Percentiles rank a stretch among this genome's conserved stretches.
These are phyloP conservation scores for Acacia concinna DNA, from an alignment of 331 rosid species.

Conservation along the genomic window DNA sequence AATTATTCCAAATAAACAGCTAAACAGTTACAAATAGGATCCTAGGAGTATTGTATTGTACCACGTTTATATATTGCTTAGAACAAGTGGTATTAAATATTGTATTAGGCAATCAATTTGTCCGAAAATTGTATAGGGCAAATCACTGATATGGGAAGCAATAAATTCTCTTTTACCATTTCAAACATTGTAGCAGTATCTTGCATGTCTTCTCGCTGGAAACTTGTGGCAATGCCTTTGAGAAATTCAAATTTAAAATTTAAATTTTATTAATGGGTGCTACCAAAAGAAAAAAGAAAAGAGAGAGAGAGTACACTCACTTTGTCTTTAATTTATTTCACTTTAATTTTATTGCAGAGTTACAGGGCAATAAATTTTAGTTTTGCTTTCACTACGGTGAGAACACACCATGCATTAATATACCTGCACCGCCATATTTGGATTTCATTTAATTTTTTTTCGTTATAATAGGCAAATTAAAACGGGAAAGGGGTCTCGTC, in stretches of 20 bases:
- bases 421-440: neutral
- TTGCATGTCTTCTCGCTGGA: neutral
- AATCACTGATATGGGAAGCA: neutral
- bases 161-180: neutral
- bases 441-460: neutral
- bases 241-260: neutral
- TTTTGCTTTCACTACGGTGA: neutral
- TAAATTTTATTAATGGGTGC: neutral
- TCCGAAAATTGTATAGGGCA: too few relatives aligned
- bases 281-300: neutral
- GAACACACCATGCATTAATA: neutral
- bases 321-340: slow-evolving; percentile 6
- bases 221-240: neutral
- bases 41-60: too few relatives aligned
- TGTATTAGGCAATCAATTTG: too few relatives aligned
- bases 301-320: too few relatives aligned
- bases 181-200: neutral
- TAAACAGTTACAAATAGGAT: too few relatives aligned
- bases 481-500: too few relatives aligned
- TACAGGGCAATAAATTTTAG: neutral
- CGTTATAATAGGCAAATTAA: neutral
- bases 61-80: too few relatives aligned
- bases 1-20: too few relatives aligned
- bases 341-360: slow-evolving; percentile 9
- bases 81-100: too few relatives aligned